Evolutionary conservation across 208 protist species (phyloP), one percentile per base, ranked within the genome.

Genomic region (Crithidia fasciculata): DNA sequence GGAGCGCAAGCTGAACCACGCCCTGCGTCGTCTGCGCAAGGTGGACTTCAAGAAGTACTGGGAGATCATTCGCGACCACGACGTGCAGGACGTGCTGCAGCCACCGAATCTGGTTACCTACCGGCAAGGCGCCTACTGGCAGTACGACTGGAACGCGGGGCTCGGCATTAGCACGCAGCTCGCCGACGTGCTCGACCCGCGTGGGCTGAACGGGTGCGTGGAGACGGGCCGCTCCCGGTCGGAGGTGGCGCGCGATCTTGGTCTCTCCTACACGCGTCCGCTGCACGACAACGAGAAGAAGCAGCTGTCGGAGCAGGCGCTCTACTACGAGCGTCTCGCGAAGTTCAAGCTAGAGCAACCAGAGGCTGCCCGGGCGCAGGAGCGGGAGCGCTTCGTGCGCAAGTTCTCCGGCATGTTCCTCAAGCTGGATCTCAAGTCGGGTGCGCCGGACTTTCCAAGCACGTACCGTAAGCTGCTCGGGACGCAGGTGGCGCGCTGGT

Each of bases 281-380:
- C 78, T 97, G 65, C 85, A 92, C 19, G 89, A 94, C 7, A 95
- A 95, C 57, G 93, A 97, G 77, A 92, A 93, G 89, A 91, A 92
- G 73, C 91, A 97, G 82, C 85, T 97, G 12, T 89, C 88, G 9
- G 86, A 97, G 57, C 88, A 95, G 75, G 93, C 89, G 28, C 72
- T 94, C 18, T 97, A 96, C 81, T 96, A 96, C 79, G 93, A 97
- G 76, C 84, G 91, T 0, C 73, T 97, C 52, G 87, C 89, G 13
- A 93, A 94, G 82, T 97, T 97, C 69, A 97, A 97, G 80, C 79
- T 93, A 77, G 91, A 97, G 82, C 93, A 97, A 64, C 91, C 91
- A 8, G 89, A 97, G 83, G 89, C 90, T 8, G 91, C 93, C 8
- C 87, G 91, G 12, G 88, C 81, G 70, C 76, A 93, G 68, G 93